Evolutionary conservation across 768 basidiomycete species (phyloP), one percentile per base, ranked within the genome.

Genomic region (Suillus fuscotomentosus): DNA sequence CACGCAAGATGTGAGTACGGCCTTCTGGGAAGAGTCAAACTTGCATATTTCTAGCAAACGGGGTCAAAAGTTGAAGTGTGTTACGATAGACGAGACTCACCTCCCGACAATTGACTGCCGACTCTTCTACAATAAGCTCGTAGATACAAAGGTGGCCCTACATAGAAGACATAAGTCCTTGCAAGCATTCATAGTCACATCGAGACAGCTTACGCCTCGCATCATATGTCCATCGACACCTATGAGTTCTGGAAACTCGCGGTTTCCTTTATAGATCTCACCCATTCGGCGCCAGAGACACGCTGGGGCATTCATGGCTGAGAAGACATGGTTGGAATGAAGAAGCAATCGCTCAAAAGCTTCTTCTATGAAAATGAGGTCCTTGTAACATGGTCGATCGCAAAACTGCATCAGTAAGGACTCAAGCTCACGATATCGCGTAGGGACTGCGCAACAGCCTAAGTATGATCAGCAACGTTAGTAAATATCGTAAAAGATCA

Each of bases 231-330:
- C 91, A 63, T 95, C 92, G 38, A 97, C 83, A 22, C 95, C 90
- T 39, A 97, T 86, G 9, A 99, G 81, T 71, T 94, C 93, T 7
- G 94, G 89, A 74, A 99, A 98, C 77, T 97, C 95, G 62, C 94
- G 86, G 73, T 99, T 99, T 51, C 91, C 96, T 76, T 99, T 99
- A 82, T 98, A 99, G 67, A 99, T 99, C 79, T 99, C 96, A 41
- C 97, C 97, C 3, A 96, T 99, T 56, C 97, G 82, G 34, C 96
- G 83, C 97, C 97, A 99, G 7, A 98, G 83, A 69, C 97, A 99
- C 0, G 95, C 95, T 0, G 97, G 97, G 5, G 98, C 95, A 41
- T 94, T 95, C 90, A 99, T 98, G 0, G 94, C 95, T 61, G 90
- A 89, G 77, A 94, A 94, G 15, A 92, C 94, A 27, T 95, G 90